phyloP scores from a whole-genome alignment of 78 protist species.

The Pigoraptor vietnamica region DNA sequence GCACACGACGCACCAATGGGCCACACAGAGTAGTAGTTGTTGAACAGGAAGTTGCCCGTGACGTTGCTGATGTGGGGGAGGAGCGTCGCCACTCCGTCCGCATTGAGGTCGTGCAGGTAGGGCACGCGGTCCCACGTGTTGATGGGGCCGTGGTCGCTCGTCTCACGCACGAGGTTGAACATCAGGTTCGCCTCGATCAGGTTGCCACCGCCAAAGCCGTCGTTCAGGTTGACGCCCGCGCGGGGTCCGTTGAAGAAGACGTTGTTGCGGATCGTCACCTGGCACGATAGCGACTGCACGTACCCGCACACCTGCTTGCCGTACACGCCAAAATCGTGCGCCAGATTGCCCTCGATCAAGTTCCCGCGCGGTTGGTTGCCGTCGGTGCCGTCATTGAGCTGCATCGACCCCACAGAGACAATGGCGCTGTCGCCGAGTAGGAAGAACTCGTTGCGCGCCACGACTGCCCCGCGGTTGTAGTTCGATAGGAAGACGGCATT shows the following conservation, averaged over 20 bases:
- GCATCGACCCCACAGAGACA: not conserved
- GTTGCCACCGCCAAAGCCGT: slow-evolving; percentile 33
- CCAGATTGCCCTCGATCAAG: slow-evolving; percentile 5
- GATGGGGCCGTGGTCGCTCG: slow-evolving; percentile 37
- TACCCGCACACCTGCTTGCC: slow-evolving; percentile 25
- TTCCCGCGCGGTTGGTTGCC: not conserved
- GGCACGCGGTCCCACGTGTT: slow-evolving; percentile 9
- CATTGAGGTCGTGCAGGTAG: not conserved
- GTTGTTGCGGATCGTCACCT: not conserved
- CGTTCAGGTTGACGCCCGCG: slow-evolving; percentile 33
- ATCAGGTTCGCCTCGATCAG: slow-evolving; percentile 18
- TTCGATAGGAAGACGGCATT: slow-evolving; percentile 15
- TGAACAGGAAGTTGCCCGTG: slow-evolving; percentile 18
- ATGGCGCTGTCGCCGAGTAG: slow-evolving; percentile 32
- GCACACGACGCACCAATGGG: too few relatives aligned
- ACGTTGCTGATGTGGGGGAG: not conserved
- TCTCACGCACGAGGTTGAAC: slow-evolving; percentile 33
- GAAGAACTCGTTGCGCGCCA: not conserved
- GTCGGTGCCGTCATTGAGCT: not conserved
- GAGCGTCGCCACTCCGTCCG: not conserved
- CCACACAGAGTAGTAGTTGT: slow-evolving; percentile 7
- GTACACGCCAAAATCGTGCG: slow-evolving; percentile 22
- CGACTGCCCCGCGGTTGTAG: not conserved
- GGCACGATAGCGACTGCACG: slow-evolving; percentile 9
- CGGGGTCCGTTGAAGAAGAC: slow-evolving; percentile 38